Conservation (phyloP, 140 eudicot genomes). For the Oenanthe javanica region DNA sequence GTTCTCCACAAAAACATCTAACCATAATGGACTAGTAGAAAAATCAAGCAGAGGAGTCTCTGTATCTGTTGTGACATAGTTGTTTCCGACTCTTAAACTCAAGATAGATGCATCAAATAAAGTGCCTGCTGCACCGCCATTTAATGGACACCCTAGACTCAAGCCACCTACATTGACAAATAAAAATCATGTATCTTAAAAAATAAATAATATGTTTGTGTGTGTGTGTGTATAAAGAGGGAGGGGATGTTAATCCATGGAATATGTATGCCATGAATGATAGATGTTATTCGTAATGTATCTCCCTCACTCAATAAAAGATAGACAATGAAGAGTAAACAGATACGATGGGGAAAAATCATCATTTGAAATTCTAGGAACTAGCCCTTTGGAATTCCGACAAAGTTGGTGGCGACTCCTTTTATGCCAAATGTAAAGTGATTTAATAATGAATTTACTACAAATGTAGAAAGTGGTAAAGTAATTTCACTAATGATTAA, state of each 20-base stretch:
- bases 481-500: background rate
- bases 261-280: background rate
- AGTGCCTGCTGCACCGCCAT: constrained; percentile 95
- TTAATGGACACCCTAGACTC: constrained; percentile 72
- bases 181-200: constrained; percentile 15
- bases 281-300: background rate
- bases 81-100: constrained; percentile 80
- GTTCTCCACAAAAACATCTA: constrained; percentile 75
- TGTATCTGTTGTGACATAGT: constrained; percentile 77
- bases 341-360: background rate
- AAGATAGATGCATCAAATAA: constrained; percentile 70
- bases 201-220: background rate
- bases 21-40: constrained; percentile 88
- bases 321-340: background rate
- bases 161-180: constrained; percentile 57
- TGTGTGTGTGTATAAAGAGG: background rate
- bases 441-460: background rate
- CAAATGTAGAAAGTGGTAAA: too few relatives aligned
- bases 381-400: background rate
- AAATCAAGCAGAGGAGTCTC: constrained; percentile 94
- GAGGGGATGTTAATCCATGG: background rate
- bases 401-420: background rate
- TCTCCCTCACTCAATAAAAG: background rate
- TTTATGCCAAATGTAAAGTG: background rate
- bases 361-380: background rate